Evolutionary conservation across 1,139 yeast genomes (phyloP), one percentile per base, ranked within the genome.

Genomic region (Debaryomyces nepalensis): DNA sequence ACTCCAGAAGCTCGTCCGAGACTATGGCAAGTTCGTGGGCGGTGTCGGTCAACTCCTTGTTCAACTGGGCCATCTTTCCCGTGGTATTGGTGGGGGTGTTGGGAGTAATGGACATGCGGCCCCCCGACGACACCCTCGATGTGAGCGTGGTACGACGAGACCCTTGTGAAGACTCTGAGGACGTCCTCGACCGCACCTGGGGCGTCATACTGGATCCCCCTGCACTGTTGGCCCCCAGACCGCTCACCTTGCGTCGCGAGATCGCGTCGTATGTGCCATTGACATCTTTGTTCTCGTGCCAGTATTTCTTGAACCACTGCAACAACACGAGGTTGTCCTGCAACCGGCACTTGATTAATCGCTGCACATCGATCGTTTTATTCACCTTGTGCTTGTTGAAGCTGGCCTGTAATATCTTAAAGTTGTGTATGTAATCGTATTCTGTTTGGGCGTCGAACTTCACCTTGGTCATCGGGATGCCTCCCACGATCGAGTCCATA

Each of bases 241-340:
- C 37, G 15, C 52, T 39, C 20, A 29, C 44, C 38, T 20, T 49
- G 37, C 73, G 56, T 39, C 69, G 57, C 5, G 58, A 49, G 11
- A 63, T 63, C 1, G 97, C 82, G 61, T 91, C 95, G 58, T 90
- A 89, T 3, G 65, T 74, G 19, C 75, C 75, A 46, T 87, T 65
- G 40, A 61, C 56, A 42, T 84, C 86, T 57, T 78, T 84, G 56
- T 82, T 77, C 43, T 86, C 91, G 52, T 75, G 73, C 97, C 97
- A 93, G 56, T 74, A 84, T 56, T 78, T 77, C 59, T 87, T 84
- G 57, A 89, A 75, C 97, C 97, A 95, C 64, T 93, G 99, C 50
- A 93, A 69, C 55, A 93, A 85, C 66, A 91, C 98, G 55, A 93
- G 74, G 62, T 93, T 93, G 59, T 93, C 99, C 63, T 93, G 99